phyloP scores from a whole-genome alignment of 768 basidiomycete species.

The Kwoniella dendrophila region DNA sequence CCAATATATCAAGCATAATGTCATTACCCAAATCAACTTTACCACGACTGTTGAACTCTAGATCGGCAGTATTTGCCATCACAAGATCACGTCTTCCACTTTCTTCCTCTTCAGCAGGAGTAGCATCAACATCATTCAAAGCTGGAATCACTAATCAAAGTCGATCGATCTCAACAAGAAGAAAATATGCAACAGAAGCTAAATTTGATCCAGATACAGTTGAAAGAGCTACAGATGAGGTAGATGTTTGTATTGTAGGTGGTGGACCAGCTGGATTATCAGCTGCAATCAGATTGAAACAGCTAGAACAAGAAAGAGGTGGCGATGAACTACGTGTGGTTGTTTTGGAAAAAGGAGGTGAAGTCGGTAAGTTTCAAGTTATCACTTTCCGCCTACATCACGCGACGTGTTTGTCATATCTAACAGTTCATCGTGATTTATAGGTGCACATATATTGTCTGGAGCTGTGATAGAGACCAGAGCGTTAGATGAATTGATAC shows the following conservation, averaged over 20 bases:
- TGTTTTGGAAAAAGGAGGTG: conserved; percentile 89
- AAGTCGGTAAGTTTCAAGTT: conserved; percentile 70
- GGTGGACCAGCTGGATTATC: conserved; percentile 92
- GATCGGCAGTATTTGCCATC: conserved; percentile 22
- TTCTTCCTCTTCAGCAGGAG: background rate
- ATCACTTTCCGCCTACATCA: background rate
- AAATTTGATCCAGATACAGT: conserved; percentile 63
- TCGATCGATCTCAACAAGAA: conserved; percentile 19
- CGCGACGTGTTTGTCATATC: background rate
- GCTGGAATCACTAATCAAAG: background rate
- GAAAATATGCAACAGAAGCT: conserved; percentile 39
- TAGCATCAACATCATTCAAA: background rate
- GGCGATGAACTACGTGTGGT: conserved; percentile 80
- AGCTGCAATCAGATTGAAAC: conserved; percentile 94
- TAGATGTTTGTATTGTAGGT: conserved; percentile 96
- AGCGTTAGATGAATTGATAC: conserved; percentile 86
- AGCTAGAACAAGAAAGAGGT: conserved; percentile 78
- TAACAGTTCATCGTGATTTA: background rate
- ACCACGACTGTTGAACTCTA: conserved; percentile 11
- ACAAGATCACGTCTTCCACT: conserved; percentile 5
- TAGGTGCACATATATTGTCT: conserved; percentile 91
- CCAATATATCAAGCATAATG: conserved; percentile 18
- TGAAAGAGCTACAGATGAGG: conserved; percentile 84
- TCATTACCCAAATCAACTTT: conserved; percentile 17
- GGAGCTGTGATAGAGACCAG: conserved; percentile 93